Evolutionary conservation across 805 yeast species (phyloP).

Genomic region (Metschnikowia santaceciliae): DNA sequence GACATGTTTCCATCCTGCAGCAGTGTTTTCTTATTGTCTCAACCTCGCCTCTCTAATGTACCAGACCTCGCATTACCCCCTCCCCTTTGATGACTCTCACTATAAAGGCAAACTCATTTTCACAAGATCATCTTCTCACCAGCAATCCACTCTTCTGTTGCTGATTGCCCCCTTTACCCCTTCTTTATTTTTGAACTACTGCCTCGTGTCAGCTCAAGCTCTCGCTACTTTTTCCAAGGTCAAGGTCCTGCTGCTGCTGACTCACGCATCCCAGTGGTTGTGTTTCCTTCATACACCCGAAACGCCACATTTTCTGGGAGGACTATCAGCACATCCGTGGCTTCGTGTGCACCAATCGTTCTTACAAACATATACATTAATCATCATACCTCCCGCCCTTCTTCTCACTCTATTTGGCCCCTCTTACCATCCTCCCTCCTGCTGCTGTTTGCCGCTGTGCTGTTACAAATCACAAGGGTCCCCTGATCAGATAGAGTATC

Average conservation of each 20-base stretch:
- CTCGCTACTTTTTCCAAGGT: not conserved
- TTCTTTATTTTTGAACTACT: not conserved
- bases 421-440: not conserved
- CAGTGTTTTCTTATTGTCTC: slow-evolving; percentile 1
- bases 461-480: not conserved
- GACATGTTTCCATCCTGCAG: not conserved
- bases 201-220: not conserved
- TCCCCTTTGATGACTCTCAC: slow-evolving; percentile 1
- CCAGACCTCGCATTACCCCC: slow-evolving; percentile 6
- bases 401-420: not conserved
- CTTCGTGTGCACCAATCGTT: not conserved
- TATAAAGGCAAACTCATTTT: not conserved
- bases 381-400: not conserved
- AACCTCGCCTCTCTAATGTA: slow-evolving; percentile 3
- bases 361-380: not conserved
- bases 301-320: slow-evolving; percentile 4
- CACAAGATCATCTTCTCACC: slow-evolving; percentile 2
- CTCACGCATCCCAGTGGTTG: slow-evolving; percentile 2
- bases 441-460: not conserved
- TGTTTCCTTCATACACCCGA: not conserved
- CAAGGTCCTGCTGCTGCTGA: not conserved
- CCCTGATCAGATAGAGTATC: not conserved
- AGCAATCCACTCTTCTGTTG: not conserved
- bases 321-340: not conserved
- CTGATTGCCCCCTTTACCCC: not conserved